Evolutionary conservation across 805 yeast species (phyloP).

Genomic region (Kodamaea hsintzibuensis): DNA sequence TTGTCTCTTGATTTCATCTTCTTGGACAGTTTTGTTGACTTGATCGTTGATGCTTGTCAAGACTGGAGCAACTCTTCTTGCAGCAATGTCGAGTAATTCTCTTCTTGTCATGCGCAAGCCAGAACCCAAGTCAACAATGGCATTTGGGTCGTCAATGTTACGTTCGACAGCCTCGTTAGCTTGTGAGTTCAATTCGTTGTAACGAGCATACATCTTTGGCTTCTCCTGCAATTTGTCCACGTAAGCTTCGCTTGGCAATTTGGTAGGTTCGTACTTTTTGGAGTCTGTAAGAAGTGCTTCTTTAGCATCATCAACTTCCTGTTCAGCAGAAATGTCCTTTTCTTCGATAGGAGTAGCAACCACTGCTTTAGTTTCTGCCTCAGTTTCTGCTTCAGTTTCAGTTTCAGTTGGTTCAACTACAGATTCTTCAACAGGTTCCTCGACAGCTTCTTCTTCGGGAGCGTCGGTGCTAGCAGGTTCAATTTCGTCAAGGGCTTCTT

Average conservation of each 20-base stretch:
- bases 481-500: slow-evolving; percentile 7
- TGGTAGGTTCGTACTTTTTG: slow-evolving; percentile 33
- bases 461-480: slow-evolving; percentile 8
- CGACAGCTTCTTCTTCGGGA: slow-evolving; percentile 7
- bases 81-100: slow-evolving; percentile 56
- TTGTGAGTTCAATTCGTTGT: slow-evolving; percentile 49
- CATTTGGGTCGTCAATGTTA: slow-evolving; percentile 49
- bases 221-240: slow-evolving; percentile 44
- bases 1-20: slow-evolving; percentile 44
- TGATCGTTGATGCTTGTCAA: slow-evolving; percentile 51
- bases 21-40: slow-evolving; percentile 44
- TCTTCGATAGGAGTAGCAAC: slow-evolving; percentile 8
- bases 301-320: slow-evolving; percentile 10
- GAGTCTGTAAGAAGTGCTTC: slow-evolving; percentile 12
- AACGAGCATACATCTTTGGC: slow-evolving; percentile 49
- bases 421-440: slow-evolving; percentile 2
- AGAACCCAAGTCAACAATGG: slow-evolving; percentile 52
- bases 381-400: slow-evolving; percentile 6
- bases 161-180: slow-evolving; percentile 49
- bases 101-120: slow-evolving; percentile 56
- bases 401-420: slow-evolving; percentile 8
- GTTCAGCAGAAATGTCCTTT: not conserved
- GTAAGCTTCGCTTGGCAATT: slow-evolving; percentile 35
- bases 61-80: slow-evolving; percentile 55
- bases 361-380: slow-evolving; percentile 4